Percentiles rank a stretch among this genome's conserved stretches.
These are phyloP conservation scores for Tolypocladium cylindrosporum DNA, from an alignment of 2,329 filamentous ascomycete genomes.

Conservation along the genomic window DNA sequence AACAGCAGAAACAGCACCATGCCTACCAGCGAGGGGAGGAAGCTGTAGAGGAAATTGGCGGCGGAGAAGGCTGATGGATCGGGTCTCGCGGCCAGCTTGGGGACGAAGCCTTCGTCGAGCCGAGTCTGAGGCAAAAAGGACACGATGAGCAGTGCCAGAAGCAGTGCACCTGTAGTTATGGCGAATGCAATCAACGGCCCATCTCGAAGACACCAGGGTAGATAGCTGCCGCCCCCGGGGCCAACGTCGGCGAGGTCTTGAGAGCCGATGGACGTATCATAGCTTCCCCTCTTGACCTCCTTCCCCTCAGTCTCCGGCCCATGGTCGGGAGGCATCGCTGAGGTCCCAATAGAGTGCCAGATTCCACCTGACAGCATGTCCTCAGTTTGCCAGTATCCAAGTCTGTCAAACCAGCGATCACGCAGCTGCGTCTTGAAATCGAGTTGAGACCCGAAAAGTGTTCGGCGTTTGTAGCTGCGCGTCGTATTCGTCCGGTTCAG, in stretches of 20 bases:
- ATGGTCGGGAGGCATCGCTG: conserved; percentile 18
- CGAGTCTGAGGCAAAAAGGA: conserved; percentile 64
- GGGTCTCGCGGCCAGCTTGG: conserved; percentile 53
- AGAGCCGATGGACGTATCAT: conserved; percentile 20
- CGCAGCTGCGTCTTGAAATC: conserved; percentile 44
- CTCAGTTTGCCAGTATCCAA: conserved; percentile 80
- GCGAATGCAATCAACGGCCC: conserved; percentile 56
- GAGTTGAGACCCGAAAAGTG: conserved; percentile 35
- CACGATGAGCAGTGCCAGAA: conserved; percentile 63
- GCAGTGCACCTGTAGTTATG: conserved; percentile 47
- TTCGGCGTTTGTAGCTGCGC: conserved; percentile 60
- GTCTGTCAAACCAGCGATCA: conserved; percentile 52
- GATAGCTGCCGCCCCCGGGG: conserved; percentile 43
- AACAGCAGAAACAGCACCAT: conserved; percentile 58
- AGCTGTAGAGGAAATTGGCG: conserved; percentile 80
- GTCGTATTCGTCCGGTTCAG: conserved; percentile 73
- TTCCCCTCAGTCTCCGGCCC: conserved; percentile 12
- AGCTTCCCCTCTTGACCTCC: conserved; percentile 16
- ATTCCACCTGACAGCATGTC: conserved; percentile 51
- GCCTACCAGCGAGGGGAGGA: conserved; percentile 59
- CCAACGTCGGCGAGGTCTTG: conserved; percentile 16
- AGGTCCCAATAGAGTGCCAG: conserved; percentile 67
- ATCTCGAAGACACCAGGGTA: conserved; percentile 68
- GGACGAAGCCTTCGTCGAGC: conserved; percentile 61
- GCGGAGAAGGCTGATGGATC: conserved; percentile 61